These are phyloP conservation scores for Pulicaria dysenterica DNA, from an alignment of 129 eudicot genomes.

Conservation along the genomic window DNA sequence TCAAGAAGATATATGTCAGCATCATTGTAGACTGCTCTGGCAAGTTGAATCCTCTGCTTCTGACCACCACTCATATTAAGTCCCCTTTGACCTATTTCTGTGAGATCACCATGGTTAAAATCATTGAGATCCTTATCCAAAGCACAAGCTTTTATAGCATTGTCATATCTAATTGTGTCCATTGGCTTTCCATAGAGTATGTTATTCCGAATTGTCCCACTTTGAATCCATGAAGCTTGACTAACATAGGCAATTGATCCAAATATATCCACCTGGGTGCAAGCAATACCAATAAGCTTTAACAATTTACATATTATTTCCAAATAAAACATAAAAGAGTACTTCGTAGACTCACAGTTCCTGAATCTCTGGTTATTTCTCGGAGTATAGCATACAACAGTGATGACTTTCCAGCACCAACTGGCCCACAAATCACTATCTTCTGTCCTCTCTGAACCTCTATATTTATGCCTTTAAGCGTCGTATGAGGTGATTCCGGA, in stretches of 20 bases:
- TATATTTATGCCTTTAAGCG: constrained; percentile 38
- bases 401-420: constrained; percentile 78
- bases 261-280: constrained; percentile 48
- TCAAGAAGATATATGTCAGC: constrained; percentile 87
- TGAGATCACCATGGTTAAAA: constrained; percentile 69
- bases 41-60: constrained; percentile 88
- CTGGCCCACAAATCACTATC: constrained; percentile 64
- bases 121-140: constrained; percentile 68
- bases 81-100: constrained; percentile 87
- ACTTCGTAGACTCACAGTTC: constrained; percentile 47
- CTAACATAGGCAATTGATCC: constrained; percentile 85
- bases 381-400: constrained; percentile 60
- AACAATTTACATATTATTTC: constrained; percentile 6
- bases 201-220: constrained; percentile 80
- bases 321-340: background rate
- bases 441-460: constrained; percentile 42
- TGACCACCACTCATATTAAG: constrained; percentile 92
- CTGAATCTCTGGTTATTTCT: constrained; percentile 60
- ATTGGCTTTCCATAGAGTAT: constrained; percentile 76
- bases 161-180: constrained; percentile 56
- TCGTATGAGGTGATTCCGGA: constrained; percentile 34
- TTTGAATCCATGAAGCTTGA: constrained; percentile 84
- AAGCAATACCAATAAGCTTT: constrained; percentile 11
- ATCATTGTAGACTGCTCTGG: constrained; percentile 84
- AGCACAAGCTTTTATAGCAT: constrained; percentile 62